Conservation (phyloP, 768 basidiomycete genomes). For the Cystofilobasidium ferigula region DNA sequence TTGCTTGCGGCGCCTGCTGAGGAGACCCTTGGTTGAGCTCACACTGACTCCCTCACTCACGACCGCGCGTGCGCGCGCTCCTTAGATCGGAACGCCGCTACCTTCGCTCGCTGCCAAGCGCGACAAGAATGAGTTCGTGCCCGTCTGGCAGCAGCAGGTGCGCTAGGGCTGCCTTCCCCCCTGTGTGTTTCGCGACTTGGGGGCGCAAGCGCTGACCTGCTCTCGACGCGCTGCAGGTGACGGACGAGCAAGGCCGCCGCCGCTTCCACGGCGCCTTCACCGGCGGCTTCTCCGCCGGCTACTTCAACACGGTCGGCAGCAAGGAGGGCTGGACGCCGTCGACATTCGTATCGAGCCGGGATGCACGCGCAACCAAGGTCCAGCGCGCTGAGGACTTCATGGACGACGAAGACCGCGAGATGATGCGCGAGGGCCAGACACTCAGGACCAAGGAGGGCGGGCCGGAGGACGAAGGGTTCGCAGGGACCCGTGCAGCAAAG, state of each 20-base stretch:
- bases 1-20: conserved; percentile 12
- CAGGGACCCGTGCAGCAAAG: background rate
- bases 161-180: too few relatives aligned
- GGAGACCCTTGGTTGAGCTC: background rate
- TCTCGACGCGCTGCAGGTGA: conserved; percentile 46
- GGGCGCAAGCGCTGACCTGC: background rate
- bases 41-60: background rate
- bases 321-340: conserved; percentile 97
- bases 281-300: conserved; percentile 94
- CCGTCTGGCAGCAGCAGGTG: conserved; percentile 96
- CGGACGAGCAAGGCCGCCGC: conserved; percentile 84
- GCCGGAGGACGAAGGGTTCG: conserved; percentile 49
- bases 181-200: conserved; percentile 18
- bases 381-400: conserved; percentile 78
- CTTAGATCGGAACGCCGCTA: conserved; percentile 81
- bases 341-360: conserved; percentile 81
- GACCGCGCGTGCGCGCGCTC: background rate
- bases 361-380: conserved; percentile 48
- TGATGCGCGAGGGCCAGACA: conserved; percentile 59
- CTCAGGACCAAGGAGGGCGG: conserved; percentile 60
- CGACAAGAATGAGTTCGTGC: conserved; percentile 88
- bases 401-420: conserved; percentile 95
- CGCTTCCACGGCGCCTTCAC: conserved; percentile 97
- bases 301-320: conserved; percentile 90
- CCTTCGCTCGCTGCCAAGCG: conserved; percentile 83